Conservation (phyloP, 768 basidiomycete species). For the Termitomyces sp. region DNA sequence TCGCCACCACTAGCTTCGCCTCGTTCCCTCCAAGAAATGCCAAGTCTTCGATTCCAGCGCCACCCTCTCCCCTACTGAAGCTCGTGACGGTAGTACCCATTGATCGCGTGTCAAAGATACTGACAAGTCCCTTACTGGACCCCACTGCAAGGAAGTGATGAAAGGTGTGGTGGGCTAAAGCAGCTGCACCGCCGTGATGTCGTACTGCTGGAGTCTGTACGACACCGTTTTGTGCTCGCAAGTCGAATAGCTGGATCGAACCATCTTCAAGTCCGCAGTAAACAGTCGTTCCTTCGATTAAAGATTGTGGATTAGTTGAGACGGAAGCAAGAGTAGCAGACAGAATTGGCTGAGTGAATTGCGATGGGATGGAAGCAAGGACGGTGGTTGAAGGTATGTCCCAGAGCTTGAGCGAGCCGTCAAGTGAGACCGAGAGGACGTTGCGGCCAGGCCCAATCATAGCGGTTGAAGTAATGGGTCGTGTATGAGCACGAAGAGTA, state of each 20-base stretch:
- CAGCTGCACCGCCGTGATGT: conserved; percentile 42
- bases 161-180: conserved; percentile 27
- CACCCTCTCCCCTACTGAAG: conserved; percentile 34
- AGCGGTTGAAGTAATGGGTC: conserved; percentile 54
- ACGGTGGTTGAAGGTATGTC: conserved; percentile 54
- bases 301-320: conserved; percentile 16
- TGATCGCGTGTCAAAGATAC: conserved; percentile 46
- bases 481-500: conserved; percentile 60
- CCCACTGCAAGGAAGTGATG: conserved; percentile 54
- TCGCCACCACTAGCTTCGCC: conserved; percentile 38
- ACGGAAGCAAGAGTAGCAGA: conserved; percentile 38
- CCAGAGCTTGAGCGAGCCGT: conserved; percentile 70
- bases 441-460: conserved; percentile 66
- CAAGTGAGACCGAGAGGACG: conserved; percentile 61
- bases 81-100: conserved; percentile 22
- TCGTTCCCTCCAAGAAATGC: conserved; percentile 22
- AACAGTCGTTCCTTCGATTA: conserved; percentile 33
- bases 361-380: conserved; percentile 38
- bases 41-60: conserved; percentile 46
- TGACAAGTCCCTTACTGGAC: conserved; percentile 47
- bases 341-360: conserved; percentile 32
- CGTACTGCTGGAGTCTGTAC: conserved; percentile 10
- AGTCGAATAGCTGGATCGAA: conserved; percentile 50
- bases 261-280: conserved; percentile 55
- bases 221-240: conserved; percentile 33